Evolutionary conservation across 2,329 filamentous ascomycete species (phyloP).

Genomic region (Pseudogymnoascus sp.): DNA sequence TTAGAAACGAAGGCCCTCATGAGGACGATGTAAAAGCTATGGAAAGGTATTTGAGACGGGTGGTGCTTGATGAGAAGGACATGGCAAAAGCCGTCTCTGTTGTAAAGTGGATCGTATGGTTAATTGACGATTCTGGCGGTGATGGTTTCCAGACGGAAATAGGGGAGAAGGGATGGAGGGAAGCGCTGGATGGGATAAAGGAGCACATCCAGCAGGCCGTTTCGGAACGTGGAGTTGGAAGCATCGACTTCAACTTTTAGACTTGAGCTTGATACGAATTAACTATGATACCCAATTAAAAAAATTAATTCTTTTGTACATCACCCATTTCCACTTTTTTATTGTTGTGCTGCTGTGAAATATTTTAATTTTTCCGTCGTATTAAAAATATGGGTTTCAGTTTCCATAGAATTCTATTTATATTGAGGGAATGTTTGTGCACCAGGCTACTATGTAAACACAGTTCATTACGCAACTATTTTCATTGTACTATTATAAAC

Average conservation of each 20-base stretch:
- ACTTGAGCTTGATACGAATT: background rate
- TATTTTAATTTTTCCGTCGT: background rate
- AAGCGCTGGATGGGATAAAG: constrained; percentile 39
- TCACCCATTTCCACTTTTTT: background rate
- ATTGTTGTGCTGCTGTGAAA: background rate
- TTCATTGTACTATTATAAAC: background rate
- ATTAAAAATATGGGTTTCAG: background rate
- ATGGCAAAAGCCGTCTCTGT: constrained; percentile 66
- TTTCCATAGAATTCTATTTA: background rate
- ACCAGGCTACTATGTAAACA: background rate
- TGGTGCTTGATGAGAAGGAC: constrained; percentile 70
- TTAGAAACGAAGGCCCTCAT: constrained; percentile 68
- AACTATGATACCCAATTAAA: background rate
- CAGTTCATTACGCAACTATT: background rate
- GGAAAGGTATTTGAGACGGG: constrained; percentile 61
- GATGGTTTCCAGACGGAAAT: constrained; percentile 32
- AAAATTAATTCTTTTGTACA: background rate
- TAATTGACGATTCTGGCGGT: constrained; percentile 43
- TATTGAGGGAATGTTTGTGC: background rate
- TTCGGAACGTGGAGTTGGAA: constrained; percentile 47
- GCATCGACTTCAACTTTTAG: constrained; percentile 40
- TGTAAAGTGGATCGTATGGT: constrained; percentile 58
- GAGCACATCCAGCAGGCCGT: constrained; percentile 49
- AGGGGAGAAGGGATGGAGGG: constrained; percentile 41
- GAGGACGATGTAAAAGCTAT: constrained; percentile 69